Evolutionary conservation across 2,329 filamentous ascomycete species (phyloP), one percentile per base, ranked within the genome.

Genomic region (Tolypocladium tropicale): DNA sequence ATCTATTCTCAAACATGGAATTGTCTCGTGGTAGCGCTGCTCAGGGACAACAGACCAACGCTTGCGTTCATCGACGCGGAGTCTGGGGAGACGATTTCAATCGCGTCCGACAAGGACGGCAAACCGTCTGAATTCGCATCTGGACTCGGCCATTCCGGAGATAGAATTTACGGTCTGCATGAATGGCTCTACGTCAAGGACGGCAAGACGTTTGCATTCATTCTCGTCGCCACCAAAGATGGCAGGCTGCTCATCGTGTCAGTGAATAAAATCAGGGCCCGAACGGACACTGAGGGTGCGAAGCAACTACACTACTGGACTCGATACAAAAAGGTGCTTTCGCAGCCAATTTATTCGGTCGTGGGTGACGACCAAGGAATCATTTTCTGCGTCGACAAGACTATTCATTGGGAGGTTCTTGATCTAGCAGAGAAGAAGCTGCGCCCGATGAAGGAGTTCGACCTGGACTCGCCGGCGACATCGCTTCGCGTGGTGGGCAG

Each of bases 181-280:
- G 83, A 89, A 58, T 91, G 88, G 88, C 67, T 75, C 6, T 83
- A 81, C 59, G 70, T 74, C 34, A 80, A 81, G 55, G 76, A 81
- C 39, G 75, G 74, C n/a, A 81, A 78, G 55, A 76, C 70, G 0
- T 87, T 85, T 68, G 76, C 80, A 2, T 86, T 84, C 64, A 74
- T 90, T 34, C 75, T 89, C 16, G 77, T 88, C 12, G 76, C 80
- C 4, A 82, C 81, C 0, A 75, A 74, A 34, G 70, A 71, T 11
- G 83, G 83, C 1, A 73, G 76, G 6, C 70, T 88, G 14, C 63
- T 84, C 23, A 75, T 88, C 9, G 74, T 85, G 16, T 78, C 80
- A 1, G 73, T 79, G 7, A 73, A 76, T 39, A 59, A 55, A 32
- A 50, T 52, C 14, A 59, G 63, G 33, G 48, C 37, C 25, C 56